These are phyloP conservation scores for Ascochyta fabae DNA, from an alignment of 2,329 filamentous ascomycete genomes.

Conservation along the genomic window DNA sequence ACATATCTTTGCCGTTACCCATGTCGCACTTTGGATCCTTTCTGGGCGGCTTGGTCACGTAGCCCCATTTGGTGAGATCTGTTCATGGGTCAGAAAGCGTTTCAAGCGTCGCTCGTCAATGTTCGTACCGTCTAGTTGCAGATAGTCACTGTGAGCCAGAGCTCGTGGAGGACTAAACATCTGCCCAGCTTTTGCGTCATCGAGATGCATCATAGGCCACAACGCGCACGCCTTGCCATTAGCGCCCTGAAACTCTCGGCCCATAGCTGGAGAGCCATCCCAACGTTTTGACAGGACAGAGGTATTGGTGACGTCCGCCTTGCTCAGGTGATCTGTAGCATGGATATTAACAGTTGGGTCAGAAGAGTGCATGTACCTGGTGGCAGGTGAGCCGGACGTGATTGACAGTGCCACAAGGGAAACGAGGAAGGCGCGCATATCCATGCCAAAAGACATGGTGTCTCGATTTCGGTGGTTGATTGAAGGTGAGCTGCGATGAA, in stretches of 20 bases:
- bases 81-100: not conserved
- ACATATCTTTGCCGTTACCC: constrained; percentile 7
- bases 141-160: constrained; percentile 5
- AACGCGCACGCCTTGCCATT: constrained; percentile 1
- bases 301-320: not conserved
- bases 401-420: not conserved
- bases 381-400: not conserved
- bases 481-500: no score
- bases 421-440: not conserved
- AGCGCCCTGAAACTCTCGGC: not conserved
- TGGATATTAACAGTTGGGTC: not conserved
- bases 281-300: not conserved
- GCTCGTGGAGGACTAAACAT: not conserved
- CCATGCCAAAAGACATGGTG: not conserved
- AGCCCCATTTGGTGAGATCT: constrained; percentile 11
- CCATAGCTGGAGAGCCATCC: constrained; percentile 13
- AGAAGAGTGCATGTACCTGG: not conserved
- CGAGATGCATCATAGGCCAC: constrained; percentile 6
- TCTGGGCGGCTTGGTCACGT: not conserved
- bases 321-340: no score
- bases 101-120: not conserved
- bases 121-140: constrained; percentile 2
- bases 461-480: not conserved
- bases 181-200: constrained; percentile 3
- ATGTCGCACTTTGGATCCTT: constrained; percentile 7